These are phyloP conservation scores for Rickenella mellea DNA, from an alignment of 768 basidiomycete genomes.

Conservation along the genomic window DNA sequence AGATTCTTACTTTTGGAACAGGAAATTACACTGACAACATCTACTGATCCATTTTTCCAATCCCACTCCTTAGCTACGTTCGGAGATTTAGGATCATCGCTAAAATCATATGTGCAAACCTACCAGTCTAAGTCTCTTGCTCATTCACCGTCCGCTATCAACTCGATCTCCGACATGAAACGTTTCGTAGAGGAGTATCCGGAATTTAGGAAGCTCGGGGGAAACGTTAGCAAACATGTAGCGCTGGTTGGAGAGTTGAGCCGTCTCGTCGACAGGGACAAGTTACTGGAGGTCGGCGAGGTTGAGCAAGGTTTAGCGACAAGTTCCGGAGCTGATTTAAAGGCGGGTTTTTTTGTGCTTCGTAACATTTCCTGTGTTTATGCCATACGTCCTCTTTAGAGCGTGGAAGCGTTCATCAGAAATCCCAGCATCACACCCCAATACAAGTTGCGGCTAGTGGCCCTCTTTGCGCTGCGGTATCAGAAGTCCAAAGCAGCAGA, in stretches of 20 bases:
- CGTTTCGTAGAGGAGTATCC: slow-evolving; percentile 96
- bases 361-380: background rate
- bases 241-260: slow-evolving; percentile 95
- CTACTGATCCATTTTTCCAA: slow-evolving; percentile 92
- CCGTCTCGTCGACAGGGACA: slow-evolving; percentile 77
- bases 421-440: slow-evolving; percentile 58
- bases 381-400: slow-evolving; percentile 31
- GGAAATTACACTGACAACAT: slow-evolving; percentile 90
- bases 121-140: slow-evolving; percentile 81
- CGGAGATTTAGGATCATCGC: slow-evolving; percentile 86
- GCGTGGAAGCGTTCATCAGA: slow-evolving; percentile 70
- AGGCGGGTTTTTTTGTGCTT: slow-evolving; percentile 33
- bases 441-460: slow-evolving; percentile 85
- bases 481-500: slow-evolving; percentile 82
- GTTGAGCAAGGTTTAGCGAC: slow-evolving; percentile 94
- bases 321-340: slow-evolving; percentile 82
- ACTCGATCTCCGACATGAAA: slow-evolving; percentile 96
- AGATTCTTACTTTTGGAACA: slow-evolving; percentile 20
- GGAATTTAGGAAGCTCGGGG: slow-evolving; percentile 91
- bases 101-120: slow-evolving; percentile 89
- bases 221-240: slow-evolving; percentile 98
- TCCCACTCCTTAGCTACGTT: slow-evolving; percentile 87
- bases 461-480: slow-evolving; percentile 88
- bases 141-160: slow-evolving; percentile 70
- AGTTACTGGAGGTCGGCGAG: slow-evolving; percentile 84